A percentile compares a stretch with the other conserved stretches of the same genome.
phyloP scores from a whole-genome alignment of 1,284 basidiomycete genomes.

The Cutaneotrichosporon dermatis region DNA sequence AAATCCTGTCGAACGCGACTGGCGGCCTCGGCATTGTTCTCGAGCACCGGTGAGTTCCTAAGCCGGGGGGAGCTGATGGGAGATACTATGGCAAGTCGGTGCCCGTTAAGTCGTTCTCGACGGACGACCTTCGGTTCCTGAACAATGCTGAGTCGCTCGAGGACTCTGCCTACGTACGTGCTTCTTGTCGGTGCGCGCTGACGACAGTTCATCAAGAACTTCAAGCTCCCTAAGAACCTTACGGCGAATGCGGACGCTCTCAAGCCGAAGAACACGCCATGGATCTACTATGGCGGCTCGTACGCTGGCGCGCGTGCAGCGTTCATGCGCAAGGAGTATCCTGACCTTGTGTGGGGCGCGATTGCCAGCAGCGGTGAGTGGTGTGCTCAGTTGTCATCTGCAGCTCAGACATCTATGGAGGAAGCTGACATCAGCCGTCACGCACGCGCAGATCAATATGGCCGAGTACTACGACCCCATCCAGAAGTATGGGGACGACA shows the following conservation, averaged over 20 bases:
- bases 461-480: slow-evolving; percentile 77
- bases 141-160: slow-evolving; percentile 83
- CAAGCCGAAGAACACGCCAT: slow-evolving; percentile 57
- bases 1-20: slow-evolving; percentile 76
- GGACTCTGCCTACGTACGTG: slow-evolving; percentile 66
- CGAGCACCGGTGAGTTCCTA: slow-evolving; percentile 66
- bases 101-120: slow-evolving; percentile 63
- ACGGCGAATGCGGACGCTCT: slow-evolving; percentile 62
- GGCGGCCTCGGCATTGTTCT: slow-evolving; percentile 79
- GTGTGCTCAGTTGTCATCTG: too few relatives aligned
- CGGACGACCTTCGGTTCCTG: slow-evolving; percentile 74
- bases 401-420: background rate
- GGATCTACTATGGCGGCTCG: slow-evolving; percentile 86
- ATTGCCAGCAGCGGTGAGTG: slow-evolving; percentile 74
- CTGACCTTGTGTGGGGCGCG: slow-evolving; percentile 81
- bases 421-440: slow-evolving; percentile 37
- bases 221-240: slow-evolving; percentile 61
- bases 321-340: slow-evolving; percentile 71
- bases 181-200: too few relatives aligned
- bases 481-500: slow-evolving; percentile 64
- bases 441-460: slow-evolving; percentile 54
- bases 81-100: slow-evolving; percentile 62
- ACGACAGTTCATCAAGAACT: slow-evolving; percentile 70
- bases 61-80: background rate
- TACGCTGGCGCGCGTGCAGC: slow-evolving; percentile 90